These are phyloP conservation scores for Vitellaria paradoxa DNA, from an alignment of 179 eudicot genomes.

Conservation along the genomic window DNA sequence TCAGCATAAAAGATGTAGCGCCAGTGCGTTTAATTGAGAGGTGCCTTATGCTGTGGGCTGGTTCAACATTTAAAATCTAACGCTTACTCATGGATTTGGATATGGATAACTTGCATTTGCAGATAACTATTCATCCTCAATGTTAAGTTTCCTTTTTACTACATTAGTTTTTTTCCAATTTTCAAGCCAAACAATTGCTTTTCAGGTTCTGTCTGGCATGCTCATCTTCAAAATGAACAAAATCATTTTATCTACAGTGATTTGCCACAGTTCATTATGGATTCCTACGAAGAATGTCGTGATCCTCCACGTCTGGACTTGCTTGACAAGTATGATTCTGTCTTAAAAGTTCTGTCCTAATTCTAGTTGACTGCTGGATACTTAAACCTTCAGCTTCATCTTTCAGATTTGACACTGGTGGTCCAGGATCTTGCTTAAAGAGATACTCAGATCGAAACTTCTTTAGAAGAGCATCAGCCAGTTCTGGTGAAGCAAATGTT, in stretches of 20 bases:
- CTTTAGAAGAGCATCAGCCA: conserved; percentile 70
- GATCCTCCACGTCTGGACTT: conserved; percentile 77
- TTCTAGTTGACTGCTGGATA: conserved; percentile 11
- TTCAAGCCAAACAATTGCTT: conserved; percentile 27
- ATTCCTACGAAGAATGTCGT: conserved; percentile 80
- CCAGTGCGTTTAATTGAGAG: not conserved
- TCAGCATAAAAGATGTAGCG: not conserved
- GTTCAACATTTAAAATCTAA: not conserved
- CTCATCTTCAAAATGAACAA: conserved; percentile 50
- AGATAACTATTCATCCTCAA: not conserved
- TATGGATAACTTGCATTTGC: not conserved
- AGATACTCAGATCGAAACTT: conserved; percentile 94
- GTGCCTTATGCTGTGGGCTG: not conserved
- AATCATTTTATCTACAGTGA: conserved; percentile 73
- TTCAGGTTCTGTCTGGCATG: conserved; percentile 90
- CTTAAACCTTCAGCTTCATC: conserved; percentile 15
- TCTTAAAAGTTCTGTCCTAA: conserved; percentile 10
- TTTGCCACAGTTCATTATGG: conserved; percentile 78
- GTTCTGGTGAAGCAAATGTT: conserved; percentile 31
- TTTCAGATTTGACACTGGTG: conserved; percentile 86
- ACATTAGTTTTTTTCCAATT: not conserved
- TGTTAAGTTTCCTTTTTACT: not conserved
- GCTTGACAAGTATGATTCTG: conserved; percentile 75
- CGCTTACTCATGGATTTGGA: not conserved
- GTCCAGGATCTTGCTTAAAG: conserved; percentile 94